Base-by-base conservation (phyloP, 2,329 filamentous ascomycete species). In the Lecanicillium sp. region DNA sequence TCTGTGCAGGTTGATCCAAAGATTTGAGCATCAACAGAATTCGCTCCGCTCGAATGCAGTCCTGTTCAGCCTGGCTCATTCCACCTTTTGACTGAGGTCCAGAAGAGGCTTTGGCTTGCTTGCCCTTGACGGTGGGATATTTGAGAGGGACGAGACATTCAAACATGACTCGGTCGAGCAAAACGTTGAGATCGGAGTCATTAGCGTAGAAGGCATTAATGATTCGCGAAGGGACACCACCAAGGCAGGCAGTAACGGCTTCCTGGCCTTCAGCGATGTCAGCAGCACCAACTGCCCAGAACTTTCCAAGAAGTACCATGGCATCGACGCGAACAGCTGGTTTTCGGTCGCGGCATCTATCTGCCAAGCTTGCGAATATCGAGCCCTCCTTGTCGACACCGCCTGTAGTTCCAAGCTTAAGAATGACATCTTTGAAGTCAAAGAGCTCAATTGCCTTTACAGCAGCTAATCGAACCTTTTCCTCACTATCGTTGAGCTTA, bases 271-370 rank as follows among this genome's bases (percentile, higher is more conserved):
- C 78, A 17, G 85, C 80, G 50, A 98, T 84, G 51, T 95, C 89
- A 14, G 87, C 85, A 14, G 82, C 78, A 11, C 86, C 90, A 14
- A 94, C 89, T n/a, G 86, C 89, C 92, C 92, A 98, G 19, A 96
- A 80, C 45, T 81, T 85, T 9, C 78, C 85, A 2, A 96, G 67
- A 8, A 94, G 70, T 36, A 80, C 82, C 76, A 95, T 94, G 17
- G 87, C 89, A 50, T 90, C 86, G 29, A 85, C 79, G 41, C 90
- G 84, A 9, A 98, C 85, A 30, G 76, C 69, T 12, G 81, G 76
- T 56, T 83, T 90, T 45, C 83, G 82, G 62, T 98, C 94, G 50
- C 89, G 87, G 48, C 86, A 87, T 46, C 92, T 78, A 54, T 95
- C 88, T 19, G 86, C 85, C 18, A 98, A 73, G 45, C 83, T 87